A percentile compares a stretch with the other conserved stretches of the same genome.
phyloP scores from a whole-genome alignment of 2,329 filamentous ascomycete genomes.

The Onygena corvina region DNA sequence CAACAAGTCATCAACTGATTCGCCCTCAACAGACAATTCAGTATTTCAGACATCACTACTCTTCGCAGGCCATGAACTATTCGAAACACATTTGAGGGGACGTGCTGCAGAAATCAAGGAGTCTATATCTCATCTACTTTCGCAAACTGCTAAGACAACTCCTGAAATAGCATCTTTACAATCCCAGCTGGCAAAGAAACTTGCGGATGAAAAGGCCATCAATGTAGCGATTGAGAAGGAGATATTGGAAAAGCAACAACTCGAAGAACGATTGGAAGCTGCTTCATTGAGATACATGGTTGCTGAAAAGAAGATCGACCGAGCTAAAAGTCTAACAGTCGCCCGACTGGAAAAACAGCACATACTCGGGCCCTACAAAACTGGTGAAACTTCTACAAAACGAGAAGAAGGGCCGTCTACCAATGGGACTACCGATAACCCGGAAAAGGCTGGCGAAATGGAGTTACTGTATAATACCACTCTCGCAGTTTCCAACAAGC shows the following conservation, averaged over 20 bases:
- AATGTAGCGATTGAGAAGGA: conserved; percentile 64
- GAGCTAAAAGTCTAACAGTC: conserved; percentile 75
- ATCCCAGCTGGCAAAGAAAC: conserved; percentile 57
- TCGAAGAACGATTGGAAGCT: conserved; percentile 75
- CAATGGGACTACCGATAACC: conserved; percentile 37
- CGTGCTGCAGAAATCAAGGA: conserved; percentile 65
- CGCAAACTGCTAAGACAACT: conserved; percentile 35
- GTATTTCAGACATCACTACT: conserved; percentile 43
- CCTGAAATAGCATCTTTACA: conserved; percentile 64
- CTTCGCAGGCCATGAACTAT: conserved; percentile 46
- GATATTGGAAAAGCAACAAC: conserved; percentile 65
- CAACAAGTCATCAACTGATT: background rate
- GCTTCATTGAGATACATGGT: conserved; percentile 87
- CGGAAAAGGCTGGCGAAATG: conserved; percentile 51
- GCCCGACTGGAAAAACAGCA: conserved; percentile 87
- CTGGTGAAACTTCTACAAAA: conserved; percentile 37
- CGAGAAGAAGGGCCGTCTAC: conserved; percentile 41
- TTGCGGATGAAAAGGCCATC: conserved; percentile 73
- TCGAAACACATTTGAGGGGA: conserved; percentile 67
- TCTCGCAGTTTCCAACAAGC: conserved; percentile 61
- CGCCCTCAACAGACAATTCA: conserved; percentile 7
- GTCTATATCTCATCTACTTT: conserved; percentile 58
- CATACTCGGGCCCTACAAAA: conserved; percentile 49
- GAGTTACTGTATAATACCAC: conserved; percentile 68
- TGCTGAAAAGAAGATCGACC: conserved; percentile 87